phyloP scores from a whole-genome alignment of 495 filamentous ascomycete species.

The Pseudoneurospora amorphoporcata region DNA sequence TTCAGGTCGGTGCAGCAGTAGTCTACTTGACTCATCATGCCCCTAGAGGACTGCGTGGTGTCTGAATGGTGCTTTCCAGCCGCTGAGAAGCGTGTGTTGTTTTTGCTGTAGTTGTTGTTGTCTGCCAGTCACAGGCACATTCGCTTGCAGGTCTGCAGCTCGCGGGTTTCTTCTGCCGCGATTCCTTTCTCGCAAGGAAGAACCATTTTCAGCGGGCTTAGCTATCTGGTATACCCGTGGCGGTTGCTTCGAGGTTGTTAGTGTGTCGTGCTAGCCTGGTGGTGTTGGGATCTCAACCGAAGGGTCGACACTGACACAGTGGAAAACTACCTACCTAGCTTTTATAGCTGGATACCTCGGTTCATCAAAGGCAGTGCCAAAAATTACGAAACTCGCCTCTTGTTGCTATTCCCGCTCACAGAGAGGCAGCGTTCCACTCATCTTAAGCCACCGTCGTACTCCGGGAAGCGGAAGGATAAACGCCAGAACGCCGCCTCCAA shows the following conservation, averaged over 20 bases:
- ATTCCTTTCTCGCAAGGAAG: neutral
- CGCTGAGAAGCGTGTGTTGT: neutral
- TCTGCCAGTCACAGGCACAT: neutral
- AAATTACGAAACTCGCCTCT: neutral
- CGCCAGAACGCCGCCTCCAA: neutral
- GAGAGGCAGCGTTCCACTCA: neutral
- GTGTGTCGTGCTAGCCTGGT: neutral
- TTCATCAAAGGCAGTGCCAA: neutral
- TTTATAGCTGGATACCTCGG: neutral
- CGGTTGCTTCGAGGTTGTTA: neutral
- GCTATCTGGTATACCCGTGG: neutral
- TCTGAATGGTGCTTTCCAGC: neutral
- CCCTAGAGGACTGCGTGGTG: neutral
- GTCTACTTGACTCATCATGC: neutral
- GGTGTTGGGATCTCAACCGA: neutral
- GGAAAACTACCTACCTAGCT: neutral
- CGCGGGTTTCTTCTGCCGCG: neutral
- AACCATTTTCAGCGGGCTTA: neutral
- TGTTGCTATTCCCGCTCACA: neutral
- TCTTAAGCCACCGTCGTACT: neutral
- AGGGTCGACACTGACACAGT: neutral
- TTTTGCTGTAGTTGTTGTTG: neutral
- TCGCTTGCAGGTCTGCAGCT: neutral
- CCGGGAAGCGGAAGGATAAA: neutral
- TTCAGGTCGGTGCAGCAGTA: neutral